phyloP scores from a whole-genome alignment of 345 rosid genomes.

The Corymbia maculata region DNA sequence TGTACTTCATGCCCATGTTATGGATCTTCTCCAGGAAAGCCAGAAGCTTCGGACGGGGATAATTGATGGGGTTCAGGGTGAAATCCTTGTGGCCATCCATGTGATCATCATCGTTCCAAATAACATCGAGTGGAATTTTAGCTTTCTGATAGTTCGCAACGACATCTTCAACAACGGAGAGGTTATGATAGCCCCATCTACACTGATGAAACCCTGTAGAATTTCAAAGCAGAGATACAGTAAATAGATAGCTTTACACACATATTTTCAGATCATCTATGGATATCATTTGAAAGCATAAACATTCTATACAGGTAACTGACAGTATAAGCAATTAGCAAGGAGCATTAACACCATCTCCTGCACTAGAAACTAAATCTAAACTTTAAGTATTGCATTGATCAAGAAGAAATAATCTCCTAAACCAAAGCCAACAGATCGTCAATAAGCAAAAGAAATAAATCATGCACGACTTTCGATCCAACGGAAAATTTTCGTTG shows the following conservation, averaged over 20 bases:
- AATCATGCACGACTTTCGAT: not conserved
- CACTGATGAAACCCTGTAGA: conserved; percentile 90
- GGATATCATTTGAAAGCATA: not conserved
- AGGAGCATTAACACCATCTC: not conserved
- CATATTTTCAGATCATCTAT: not conserved
- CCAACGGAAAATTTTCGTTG: not conserved
- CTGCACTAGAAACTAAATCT: not conserved
- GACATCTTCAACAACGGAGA: conserved; percentile 92
- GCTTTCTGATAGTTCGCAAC: conserved; percentile 80
- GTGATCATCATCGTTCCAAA: conserved; percentile 98
- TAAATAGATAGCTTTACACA: not conserved
- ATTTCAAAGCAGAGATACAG: not conserved
- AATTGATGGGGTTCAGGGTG: conserved; percentile 55
- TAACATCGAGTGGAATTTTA: conserved; percentile 85
- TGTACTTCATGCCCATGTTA: conserved; percentile 80
- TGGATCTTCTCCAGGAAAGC: conserved; percentile 84
- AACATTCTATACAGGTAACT: not conserved
- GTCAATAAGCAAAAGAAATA: not conserved
- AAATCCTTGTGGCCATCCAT: conserved; percentile 95
- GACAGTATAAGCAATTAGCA: not conserved
- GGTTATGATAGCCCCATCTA: conserved; percentile 95
- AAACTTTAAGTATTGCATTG: not conserved
- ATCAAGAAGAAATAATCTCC: not conserved
- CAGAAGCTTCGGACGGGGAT: conserved; percentile 70
- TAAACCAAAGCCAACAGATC: not conserved